These are phyloP conservation scores for Pseudogymnoascus sp. DNA, from an alignment of 2,329 filamentous ascomycete species.

Conservation along the genomic window DNA sequence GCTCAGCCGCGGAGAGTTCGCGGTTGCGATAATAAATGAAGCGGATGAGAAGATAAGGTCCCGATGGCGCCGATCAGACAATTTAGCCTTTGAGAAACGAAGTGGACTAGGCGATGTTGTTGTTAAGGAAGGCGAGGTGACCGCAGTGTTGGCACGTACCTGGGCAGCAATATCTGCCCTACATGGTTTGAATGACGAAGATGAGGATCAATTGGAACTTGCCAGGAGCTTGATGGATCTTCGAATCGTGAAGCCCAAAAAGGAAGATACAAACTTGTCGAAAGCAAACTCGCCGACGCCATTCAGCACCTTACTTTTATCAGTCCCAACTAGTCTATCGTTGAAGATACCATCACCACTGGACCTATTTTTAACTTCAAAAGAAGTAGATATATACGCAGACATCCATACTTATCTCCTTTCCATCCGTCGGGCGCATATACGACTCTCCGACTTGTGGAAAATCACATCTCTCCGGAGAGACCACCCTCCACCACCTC, in stretches of 20 bases:
- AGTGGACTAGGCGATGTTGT: constrained; percentile 55
- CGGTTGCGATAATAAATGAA: constrained; percentile 75
- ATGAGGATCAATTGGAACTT: constrained; percentile 70
- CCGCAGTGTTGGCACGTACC: constrained; percentile 65
- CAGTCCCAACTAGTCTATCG: constrained; percentile 62
- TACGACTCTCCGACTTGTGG: constrained; percentile 80
- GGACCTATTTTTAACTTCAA: constrained; percentile 74
- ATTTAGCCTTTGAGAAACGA: constrained; percentile 49
- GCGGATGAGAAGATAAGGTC: constrained; percentile 73
- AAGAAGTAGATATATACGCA: constrained; percentile 74
- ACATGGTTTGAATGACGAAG: constrained; percentile 61
- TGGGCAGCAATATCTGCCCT: constrained; percentile 75
- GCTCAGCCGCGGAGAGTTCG: constrained; percentile 83
- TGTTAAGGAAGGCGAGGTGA: constrained; percentile 82
- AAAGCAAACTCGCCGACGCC: constrained; percentile 30
- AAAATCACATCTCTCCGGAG: constrained; percentile 72
- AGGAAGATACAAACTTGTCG: constrained; percentile 30
- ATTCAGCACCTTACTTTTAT: constrained; percentile 78
- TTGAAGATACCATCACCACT: constrained; percentile 71
- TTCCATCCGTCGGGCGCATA: constrained; percentile 76
- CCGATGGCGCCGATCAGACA: constrained; percentile 60
- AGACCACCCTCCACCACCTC: constrained; percentile 66
- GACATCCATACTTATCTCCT: constrained; percentile 82
- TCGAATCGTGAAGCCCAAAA: constrained; percentile 45
- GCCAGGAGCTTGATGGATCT: constrained; percentile 72